These are phyloP conservation scores for Neofusicoccum umdonicola DNA, from an alignment of 2,329 filamentous ascomycete genomes.

Conservation along the genomic window DNA sequence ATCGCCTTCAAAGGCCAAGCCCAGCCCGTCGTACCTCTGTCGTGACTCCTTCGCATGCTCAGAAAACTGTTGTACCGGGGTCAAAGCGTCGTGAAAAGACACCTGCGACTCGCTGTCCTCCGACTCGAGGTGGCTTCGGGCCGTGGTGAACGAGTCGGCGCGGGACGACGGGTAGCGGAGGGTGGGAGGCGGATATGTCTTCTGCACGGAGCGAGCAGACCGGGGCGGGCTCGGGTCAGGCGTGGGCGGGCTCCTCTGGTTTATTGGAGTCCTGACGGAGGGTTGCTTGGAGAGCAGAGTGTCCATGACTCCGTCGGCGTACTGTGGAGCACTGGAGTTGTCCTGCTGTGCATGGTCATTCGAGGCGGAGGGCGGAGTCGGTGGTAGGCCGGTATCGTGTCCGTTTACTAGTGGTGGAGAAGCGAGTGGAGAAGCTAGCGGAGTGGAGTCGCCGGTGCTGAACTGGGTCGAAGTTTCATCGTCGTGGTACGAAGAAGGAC, in stretches of 20 bases:
- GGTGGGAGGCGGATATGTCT: slow-evolving; percentile 22
- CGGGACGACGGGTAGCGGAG: slow-evolving; percentile 40
- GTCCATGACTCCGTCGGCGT: slow-evolving; percentile 40
- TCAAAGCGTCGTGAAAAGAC: slow-evolving; percentile 28
- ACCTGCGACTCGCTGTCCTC: slow-evolving; percentile 32
- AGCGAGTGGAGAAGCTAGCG: slow-evolving; percentile 28
- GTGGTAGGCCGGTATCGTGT: slow-evolving; percentile 41
- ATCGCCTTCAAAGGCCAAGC: slow-evolving; percentile 35
- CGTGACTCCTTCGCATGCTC: slow-evolving; percentile 22
- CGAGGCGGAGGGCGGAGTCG: slow-evolving; percentile 44
- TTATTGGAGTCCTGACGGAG: slow-evolving; percentile 41
- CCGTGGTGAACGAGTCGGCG: slow-evolving; percentile 48
- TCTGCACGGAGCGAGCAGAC: slow-evolving; percentile 20
- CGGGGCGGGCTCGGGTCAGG: slow-evolving; percentile 38
- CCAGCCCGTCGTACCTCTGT: slow-evolving; percentile 29
- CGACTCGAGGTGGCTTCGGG: slow-evolving; percentile 40
- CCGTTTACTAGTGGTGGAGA: slow-evolving; percentile 21
- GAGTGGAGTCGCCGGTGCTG: slow-evolving; percentile 25
- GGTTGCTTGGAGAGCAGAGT: slow-evolving; percentile 40
- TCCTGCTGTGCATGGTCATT: slow-evolving; percentile 29
- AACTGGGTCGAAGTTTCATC: slow-evolving; percentile 29
- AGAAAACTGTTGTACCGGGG: slow-evolving; percentile 22
- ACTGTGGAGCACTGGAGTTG: slow-evolving; percentile 28
- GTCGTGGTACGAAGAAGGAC: slow-evolving; percentile 22
- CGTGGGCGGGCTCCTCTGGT: slow-evolving; percentile 40